These are phyloP conservation scores for Austropuccinia psidii DNA, from an alignment of 1,284 basidiomycete species.

Conservation along the genomic window DNA sequence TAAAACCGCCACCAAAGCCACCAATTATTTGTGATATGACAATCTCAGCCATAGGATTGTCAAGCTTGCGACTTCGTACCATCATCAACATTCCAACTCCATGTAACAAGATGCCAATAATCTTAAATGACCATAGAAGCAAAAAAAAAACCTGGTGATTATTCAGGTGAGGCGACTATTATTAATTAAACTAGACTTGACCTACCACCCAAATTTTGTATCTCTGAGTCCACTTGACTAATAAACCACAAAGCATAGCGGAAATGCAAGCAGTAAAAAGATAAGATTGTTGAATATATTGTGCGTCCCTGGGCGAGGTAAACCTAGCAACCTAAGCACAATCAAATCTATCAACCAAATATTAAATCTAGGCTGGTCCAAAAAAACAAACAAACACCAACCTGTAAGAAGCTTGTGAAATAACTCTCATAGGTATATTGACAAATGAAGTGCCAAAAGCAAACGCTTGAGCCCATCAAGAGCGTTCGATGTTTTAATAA, in stretches of 20 bases:
- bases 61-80: conserved; percentile 43
- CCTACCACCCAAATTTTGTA: conserved; percentile 44
- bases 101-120: conserved; percentile 43
- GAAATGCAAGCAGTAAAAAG: conserved; percentile 44
- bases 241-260: conserved; percentile 41
- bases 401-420: conserved; percentile 21
- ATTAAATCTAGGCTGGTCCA: neutral
- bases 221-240: conserved; percentile 41
- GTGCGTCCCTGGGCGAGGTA: conserved; percentile 42
- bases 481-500: conserved; percentile 43
- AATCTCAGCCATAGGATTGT: conserved; percentile 43
- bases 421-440: conserved; percentile 37
- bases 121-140: neutral
- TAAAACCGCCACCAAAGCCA: conserved; percentile 40
- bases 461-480: conserved; percentile 41
- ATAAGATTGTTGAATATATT: conserved; percentile 45
- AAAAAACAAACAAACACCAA: neutral
- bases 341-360: neutral
- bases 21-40: conserved; percentile 42
- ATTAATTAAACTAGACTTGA: neutral
- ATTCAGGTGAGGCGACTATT: too few relatives aligned
- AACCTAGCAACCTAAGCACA: conserved; percentile 44
- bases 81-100: conserved; percentile 44
- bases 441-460: conserved; percentile 44
- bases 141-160: too few relatives aligned